Percentiles rank a stretch among this genome's conserved stretches.
Evolutionary conservation across 1,284 basidiomycete species (phyloP).

Genomic region (Sporisorium graminicola): DNA sequence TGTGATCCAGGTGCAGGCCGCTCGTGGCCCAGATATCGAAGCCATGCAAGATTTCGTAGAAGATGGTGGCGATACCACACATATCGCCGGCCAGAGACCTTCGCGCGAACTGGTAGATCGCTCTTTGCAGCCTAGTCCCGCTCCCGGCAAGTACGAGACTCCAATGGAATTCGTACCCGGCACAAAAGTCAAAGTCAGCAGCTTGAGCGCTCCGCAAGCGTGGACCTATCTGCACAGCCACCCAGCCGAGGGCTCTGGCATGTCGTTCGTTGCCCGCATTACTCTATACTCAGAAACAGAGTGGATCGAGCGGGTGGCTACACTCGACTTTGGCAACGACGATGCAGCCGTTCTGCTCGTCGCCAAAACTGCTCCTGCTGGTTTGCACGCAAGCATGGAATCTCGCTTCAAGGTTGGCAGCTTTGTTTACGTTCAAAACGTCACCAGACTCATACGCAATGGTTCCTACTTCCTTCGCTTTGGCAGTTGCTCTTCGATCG

Average conservation of each 20-base stretch:
- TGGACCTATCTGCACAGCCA: not conserved
- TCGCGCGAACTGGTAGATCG: no score
- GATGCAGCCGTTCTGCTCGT: not conserved
- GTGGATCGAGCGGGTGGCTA: not conserved
- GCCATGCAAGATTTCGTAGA: not conserved
- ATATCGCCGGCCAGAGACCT: not conserved
- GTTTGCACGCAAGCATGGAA: not conserved
- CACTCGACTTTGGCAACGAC: slow-evolving; percentile 5
- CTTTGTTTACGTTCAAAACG: not conserved
- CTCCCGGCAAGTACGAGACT: not conserved
- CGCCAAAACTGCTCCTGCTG: no score
- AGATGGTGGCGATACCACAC: not conserved
- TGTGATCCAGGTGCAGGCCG: not conserved
- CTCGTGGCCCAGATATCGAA: not conserved
- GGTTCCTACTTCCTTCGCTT: not conserved
- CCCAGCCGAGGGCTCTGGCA: not conserved
- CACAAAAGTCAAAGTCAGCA: not conserved
- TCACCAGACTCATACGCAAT: not conserved
- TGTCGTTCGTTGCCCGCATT: slow-evolving; percentile 1
- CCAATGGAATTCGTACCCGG: not conserved
- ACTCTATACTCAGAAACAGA: not conserved
- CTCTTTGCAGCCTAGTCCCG: not conserved
- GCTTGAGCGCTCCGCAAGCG: not conserved
- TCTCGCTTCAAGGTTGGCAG: not conserved
- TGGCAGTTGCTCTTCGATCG: not conserved